Base-by-base conservation (phyloP, 306 rosid genomes). In the Acacia melanoxylon region DNA sequence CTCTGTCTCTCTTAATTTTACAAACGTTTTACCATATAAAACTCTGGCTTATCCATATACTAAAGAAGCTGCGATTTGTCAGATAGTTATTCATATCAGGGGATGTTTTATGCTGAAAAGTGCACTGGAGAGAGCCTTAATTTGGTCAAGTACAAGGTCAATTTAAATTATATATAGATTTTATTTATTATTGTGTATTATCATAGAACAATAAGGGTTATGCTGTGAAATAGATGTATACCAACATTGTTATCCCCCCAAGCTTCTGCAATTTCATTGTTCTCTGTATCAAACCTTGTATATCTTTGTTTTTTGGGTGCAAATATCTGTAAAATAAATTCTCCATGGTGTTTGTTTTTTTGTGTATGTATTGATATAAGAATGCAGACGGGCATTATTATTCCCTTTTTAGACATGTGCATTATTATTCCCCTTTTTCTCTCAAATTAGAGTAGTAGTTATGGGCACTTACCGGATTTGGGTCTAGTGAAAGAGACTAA, bases 151-250 rank as follows among this genome's bases (percentile, higher is more conserved):
- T 7, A 52, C 54, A 15, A 48, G 27, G 49, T 35, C 65, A 49
- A 17, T 46, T 31, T 49, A 83, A 52, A 12, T 65, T 73, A 45
- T 74, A 37, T 42, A 63, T 29, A 48, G 29, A 22, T 48, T 80
- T 75, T 62, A 35, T 75, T 59, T 61, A 54, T 68, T 19, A 16
- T 52, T 22, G 61, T 51, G 65, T 70, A 29, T 22, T 58, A 10
- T 58, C 29, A 58, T 58, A 58, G 65, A 10, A 3, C 31, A 84
- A 84, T 69, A 76, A 71, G 49, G 52, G 56, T 76, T 76, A 79
- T 78, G 72, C 62, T 45, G 68, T 46, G 83, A 79, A 27, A 79
- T 68, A 74, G 71, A 19, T 45, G 62, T 77, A 80, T 72, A 59
- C 62, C 49, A 72, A 25, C 44, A 79, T 83, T 82, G 73, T 27